Evolutionary conservation across 2,329 filamentous ascomycete species (phyloP).

Genomic region (Ceratocystis cacaofunesta): DNA sequence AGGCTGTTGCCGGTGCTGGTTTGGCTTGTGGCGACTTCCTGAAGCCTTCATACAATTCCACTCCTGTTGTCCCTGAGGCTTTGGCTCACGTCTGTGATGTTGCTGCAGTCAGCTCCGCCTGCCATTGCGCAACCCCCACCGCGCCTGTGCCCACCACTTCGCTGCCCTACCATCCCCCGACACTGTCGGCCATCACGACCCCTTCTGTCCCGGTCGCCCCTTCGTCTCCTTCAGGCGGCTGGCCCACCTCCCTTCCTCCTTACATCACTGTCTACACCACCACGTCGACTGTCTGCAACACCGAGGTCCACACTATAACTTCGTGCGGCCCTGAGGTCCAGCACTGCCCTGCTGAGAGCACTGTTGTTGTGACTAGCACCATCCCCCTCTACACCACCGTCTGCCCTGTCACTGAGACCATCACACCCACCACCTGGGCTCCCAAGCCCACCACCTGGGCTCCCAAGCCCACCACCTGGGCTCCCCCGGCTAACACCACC

Average conservation of each 20-base stretch:
- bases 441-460: background rate
- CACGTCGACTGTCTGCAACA: conserved; percentile 40
- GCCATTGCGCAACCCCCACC: conserved; percentile 47
- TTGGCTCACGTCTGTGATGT: conserved; percentile 24
- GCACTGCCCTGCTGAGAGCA: conserved; percentile 23
- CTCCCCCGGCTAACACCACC: background rate
- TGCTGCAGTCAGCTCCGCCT: conserved; percentile 43
- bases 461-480: background rate
- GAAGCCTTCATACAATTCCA: conserved; percentile 17
- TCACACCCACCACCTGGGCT: background rate
- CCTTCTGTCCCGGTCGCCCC: background rate
- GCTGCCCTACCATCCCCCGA: background rate
- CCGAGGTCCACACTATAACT: conserved; percentile 45
- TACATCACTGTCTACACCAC: conserved; percentile 41
- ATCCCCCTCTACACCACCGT: conserved; percentile 4
- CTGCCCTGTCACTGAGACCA: conserved; percentile 1
- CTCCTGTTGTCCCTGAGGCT: conserved; percentile 22
- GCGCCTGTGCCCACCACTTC: background rate
- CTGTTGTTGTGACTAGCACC: background rate
- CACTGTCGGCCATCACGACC: background rate
- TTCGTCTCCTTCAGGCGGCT: conserved; percentile 6
- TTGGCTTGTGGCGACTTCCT: conserved; percentile 22
- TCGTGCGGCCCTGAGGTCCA: conserved; percentile 41
- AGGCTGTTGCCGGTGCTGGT: conserved; percentile 23
- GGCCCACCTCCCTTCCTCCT: conserved; percentile 19